Conservation (phyloP, 345 rosid species). For the Dovyalis caffra region DNA sequence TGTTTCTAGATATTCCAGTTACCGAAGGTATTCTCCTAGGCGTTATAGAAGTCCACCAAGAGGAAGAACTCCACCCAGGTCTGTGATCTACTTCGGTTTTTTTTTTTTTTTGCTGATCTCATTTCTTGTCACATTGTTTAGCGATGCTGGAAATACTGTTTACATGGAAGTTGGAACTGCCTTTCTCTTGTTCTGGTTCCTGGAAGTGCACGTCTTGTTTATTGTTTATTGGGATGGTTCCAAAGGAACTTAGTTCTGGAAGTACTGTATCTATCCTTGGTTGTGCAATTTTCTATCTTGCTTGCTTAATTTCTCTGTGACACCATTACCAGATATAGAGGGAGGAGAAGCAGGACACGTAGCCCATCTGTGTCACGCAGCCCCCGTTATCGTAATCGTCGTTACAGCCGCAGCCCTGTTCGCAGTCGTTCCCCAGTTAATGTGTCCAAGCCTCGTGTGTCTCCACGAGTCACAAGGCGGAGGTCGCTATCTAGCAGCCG, state of each 20-base stretch:
- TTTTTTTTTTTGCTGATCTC: not conserved
- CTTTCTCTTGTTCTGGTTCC: not conserved
- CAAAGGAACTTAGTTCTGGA: no score
- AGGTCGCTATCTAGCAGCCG: slow-evolving; percentile 57
- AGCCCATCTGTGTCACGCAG: slow-evolving; percentile 67
- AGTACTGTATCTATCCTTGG: not conserved
- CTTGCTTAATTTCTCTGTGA: not conserved
- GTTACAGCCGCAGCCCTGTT: slow-evolving; percentile 54
- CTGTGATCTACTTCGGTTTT: slow-evolving; percentile 2
- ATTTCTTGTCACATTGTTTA: not conserved
- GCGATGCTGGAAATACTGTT: not conserved
- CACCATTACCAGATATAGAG: slow-evolving; percentile 47
- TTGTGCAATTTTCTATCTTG: not conserved
- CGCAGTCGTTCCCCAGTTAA: slow-evolving; percentile 61
- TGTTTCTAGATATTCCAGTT: slow-evolving; percentile 53
- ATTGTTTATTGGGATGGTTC: not conserved
- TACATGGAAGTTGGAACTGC: not conserved
- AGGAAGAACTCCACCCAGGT: slow-evolving; percentile 92
- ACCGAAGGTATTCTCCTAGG: slow-evolving; percentile 85
- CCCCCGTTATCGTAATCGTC: slow-evolving; percentile 52
- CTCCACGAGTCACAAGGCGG: slow-evolving; percentile 41
- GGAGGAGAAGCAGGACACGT: slow-evolving; percentile 63
- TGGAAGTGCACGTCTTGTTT: no score
- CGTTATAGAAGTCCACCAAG: slow-evolving; percentile 81
- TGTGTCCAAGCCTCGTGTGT: slow-evolving; percentile 33